Conservation (phyloP, 352 stramenopile genomes). For the Elongisporangium undulatum region DNA sequence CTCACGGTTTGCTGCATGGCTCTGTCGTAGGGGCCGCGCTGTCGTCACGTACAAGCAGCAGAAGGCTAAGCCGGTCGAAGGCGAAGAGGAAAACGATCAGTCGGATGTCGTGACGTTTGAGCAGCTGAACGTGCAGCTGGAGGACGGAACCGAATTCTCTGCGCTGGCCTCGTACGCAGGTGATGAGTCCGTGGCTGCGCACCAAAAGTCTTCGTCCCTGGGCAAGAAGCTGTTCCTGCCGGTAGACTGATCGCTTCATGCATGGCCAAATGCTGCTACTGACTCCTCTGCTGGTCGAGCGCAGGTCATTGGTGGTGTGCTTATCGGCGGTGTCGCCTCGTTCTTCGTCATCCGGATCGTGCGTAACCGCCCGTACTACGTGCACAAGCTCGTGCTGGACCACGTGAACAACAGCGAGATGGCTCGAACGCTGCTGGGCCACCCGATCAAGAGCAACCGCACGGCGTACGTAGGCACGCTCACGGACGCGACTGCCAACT, state of each 20-base stretch:
- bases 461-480: constrained; percentile 64
- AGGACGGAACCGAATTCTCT: constrained; percentile 53
- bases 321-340: constrained; percentile 60
- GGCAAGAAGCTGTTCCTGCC: constrained; percentile 71
- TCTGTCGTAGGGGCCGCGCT: constrained; percentile 18
- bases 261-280: not conserved
- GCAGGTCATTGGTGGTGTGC: constrained; percentile 41
- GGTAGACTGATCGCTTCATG: constrained; percentile 8
- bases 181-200: constrained; percentile 40
- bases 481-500: constrained; percentile 56
- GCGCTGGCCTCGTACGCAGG: constrained; percentile 54
- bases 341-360: constrained; percentile 76
- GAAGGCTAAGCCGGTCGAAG: constrained; percentile 8
- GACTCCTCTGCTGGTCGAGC: not conserved
- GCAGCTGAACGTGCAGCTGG: constrained; percentile 31
- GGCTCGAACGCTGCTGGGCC: constrained; percentile 48
- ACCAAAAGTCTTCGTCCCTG: constrained; percentile 58
- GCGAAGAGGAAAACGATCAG: constrained; percentile 10
- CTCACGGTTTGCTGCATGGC: not conserved
- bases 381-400: constrained; percentile 75
- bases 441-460: constrained; percentile 70
- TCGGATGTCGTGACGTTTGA: constrained; percentile 56
- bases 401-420: constrained; percentile 70
- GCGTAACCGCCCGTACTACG: constrained; percentile 72
- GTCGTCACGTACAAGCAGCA: constrained; percentile 52